phyloP scores from a whole-genome alignment of 768 basidiomycete species.

The Lentinula sp. region DNA sequence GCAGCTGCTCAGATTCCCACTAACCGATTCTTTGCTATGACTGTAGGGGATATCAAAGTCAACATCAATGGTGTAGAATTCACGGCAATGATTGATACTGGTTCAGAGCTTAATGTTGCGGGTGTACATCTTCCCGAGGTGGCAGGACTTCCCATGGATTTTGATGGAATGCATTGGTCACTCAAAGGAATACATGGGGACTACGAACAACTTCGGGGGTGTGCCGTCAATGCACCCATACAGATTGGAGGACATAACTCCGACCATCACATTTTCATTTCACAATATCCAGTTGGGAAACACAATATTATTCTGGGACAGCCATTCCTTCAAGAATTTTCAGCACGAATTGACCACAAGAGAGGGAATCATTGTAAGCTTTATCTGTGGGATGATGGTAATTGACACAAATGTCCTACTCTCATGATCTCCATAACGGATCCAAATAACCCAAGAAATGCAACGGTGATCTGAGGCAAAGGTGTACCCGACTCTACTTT shows the following conservation, averaged over 20 bases:
- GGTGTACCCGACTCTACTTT: too few relatives aligned
- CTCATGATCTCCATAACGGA: neutral
- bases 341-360: constrained; percentile 3
- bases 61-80: neutral
- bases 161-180: constrained; percentile 18
- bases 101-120: constrained; percentile 3
- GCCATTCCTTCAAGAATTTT: constrained; percentile 11
- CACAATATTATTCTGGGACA: constrained; percentile 15
- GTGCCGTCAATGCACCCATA: constrained; percentile 10
- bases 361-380: neutral
- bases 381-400: neutral
- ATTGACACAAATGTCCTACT: neutral
- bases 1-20: neutral
- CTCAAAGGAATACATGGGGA: constrained; percentile 18
- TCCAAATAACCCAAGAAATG: constrained; percentile 1
- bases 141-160: constrained; percentile 46
- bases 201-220: constrained; percentile 11
- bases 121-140: neutral
- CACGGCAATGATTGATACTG: constrained; percentile 4
- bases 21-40: constrained; percentile 1
- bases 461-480: neutral
- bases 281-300: neutral
- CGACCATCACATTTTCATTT: constrained; percentile 21
- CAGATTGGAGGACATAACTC: constrained; percentile 14
- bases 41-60: neutral